phyloP scores from a whole-genome alignment of 345 rosid species.

The Cardamine chenopodiifolia region DNA sequence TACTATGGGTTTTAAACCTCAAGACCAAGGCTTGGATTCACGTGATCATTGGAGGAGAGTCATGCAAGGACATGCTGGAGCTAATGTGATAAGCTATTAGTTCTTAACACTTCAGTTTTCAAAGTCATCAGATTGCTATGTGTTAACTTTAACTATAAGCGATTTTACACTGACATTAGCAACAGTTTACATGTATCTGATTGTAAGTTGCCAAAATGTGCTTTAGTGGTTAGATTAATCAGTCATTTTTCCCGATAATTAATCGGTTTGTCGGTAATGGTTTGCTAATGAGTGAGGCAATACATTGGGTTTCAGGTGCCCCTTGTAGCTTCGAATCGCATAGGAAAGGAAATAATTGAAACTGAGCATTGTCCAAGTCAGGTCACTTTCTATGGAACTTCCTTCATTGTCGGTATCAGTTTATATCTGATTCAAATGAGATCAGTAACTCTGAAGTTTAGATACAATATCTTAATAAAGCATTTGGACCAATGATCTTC shows the following conservation, averaged over 20 bases:
- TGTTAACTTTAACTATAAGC: neutral
- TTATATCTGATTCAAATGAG: conserved; percentile 4
- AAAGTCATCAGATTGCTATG: neutral
- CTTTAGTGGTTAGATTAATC: neutral
- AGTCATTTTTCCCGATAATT: neutral
- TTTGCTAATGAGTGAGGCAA: neutral
- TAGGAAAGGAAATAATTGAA: conserved; percentile 76
- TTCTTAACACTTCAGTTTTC: neutral
- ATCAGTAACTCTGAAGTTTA: neutral
- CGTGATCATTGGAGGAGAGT: conserved; percentile 90
- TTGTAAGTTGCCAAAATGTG: neutral
- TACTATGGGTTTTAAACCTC: conserved; percentile 97
- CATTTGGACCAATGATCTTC: conserved; percentile 1
- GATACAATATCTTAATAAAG: neutral
- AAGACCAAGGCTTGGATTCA: conserved; percentile 88
- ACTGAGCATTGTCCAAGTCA: conserved; percentile 83
- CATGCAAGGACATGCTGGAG: conserved; percentile 99
- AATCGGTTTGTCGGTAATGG: neutral
- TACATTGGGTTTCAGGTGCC: conserved; percentile 56
- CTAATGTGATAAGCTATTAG: conserved; percentile 68
- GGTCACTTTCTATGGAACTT: conserved; percentile 83
- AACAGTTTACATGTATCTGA: neutral
- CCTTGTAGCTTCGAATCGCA: conserved; percentile 80
- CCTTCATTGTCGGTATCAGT: conserved; percentile 75
- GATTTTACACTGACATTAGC: neutral